Evolutionary conservation across 495 filamentous ascomycete genomes (phyloP).

Genomic region (Neurospora hispaniola): DNA sequence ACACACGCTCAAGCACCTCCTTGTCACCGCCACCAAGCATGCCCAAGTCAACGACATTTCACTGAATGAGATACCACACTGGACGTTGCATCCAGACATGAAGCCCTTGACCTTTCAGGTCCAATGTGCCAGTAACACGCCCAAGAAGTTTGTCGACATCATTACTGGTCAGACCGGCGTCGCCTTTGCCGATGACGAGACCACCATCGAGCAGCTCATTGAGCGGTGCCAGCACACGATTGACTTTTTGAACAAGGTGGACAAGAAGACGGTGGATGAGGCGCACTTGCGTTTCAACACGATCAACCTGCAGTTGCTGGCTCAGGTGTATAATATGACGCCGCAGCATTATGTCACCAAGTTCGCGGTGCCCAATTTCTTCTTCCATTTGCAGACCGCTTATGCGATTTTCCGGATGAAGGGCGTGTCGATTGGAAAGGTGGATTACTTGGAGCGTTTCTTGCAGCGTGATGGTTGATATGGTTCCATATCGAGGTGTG

Average conservation of each 20-base stretch:
- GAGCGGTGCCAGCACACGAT: conserved; percentile 28
- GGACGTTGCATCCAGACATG: conserved; percentile 37
- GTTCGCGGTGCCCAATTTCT: conserved; percentile 20
- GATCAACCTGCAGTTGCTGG: conserved; percentile 10
- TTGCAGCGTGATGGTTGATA: conserved; percentile 1
- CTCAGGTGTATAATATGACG: conserved; percentile 8
- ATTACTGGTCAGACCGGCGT: conserved; percentile 22
- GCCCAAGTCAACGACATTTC: conserved; percentile 12
- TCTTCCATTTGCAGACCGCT: conserved; percentile 45
- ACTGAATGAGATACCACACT: background rate
- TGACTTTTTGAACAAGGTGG: conserved; percentile 23
- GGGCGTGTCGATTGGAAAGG: conserved; percentile 48
- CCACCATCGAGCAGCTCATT: conserved; percentile 31
- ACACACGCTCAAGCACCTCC: conserved; percentile 13
- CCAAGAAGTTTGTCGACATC: conserved; percentile 30
- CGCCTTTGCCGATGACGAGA: conserved; percentile 27
- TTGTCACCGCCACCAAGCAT: conserved; percentile 18
- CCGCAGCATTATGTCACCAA: conserved; percentile 24
- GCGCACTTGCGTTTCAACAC: background rate
- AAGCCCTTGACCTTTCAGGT: conserved; percentile 38
- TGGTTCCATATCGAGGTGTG: background rate
- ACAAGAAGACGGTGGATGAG: conserved; percentile 26
- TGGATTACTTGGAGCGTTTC: conserved; percentile 34
- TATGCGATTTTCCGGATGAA: conserved; percentile 46
- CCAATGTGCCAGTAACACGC: conserved; percentile 20